These are phyloP conservation scores for Lenwebbia sp. DNA, from an alignment of 345 rosid species.

Conservation along the genomic window DNA sequence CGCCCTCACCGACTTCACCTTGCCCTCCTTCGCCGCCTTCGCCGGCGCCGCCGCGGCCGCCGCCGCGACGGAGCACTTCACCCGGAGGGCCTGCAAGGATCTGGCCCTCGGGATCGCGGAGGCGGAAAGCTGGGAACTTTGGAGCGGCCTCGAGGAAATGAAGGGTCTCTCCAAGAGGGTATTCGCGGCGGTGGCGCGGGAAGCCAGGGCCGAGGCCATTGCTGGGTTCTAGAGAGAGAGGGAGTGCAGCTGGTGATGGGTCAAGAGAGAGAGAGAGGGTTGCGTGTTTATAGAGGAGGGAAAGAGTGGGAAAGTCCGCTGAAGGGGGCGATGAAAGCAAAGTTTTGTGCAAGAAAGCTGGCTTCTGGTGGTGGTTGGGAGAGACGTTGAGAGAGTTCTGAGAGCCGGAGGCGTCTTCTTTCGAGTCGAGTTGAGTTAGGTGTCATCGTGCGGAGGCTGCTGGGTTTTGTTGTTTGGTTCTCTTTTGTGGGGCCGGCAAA, in stretches of 20 bases:
- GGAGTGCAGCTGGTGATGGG: background rate
- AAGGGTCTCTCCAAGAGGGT: conserved; percentile 6
- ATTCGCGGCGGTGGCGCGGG: background rate
- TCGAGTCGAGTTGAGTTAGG: background rate
- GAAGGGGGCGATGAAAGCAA: background rate
- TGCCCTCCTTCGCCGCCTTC: conserved; percentile 23
- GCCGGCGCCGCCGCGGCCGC: conserved; percentile 16
- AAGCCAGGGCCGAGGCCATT: conserved; percentile 49
- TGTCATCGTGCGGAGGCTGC: background rate
- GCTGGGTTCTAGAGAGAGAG: background rate
- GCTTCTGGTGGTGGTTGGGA: background rate
- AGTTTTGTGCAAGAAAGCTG: background rate
- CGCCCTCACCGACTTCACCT: conserved; percentile 72
- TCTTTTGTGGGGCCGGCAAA: background rate
- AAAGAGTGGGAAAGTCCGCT: conserved; percentile 10
- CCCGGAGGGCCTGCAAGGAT: background rate
- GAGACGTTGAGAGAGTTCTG: background rate
- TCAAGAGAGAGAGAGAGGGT: background rate
- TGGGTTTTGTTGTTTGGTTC: background rate
- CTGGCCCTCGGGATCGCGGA: background rate
- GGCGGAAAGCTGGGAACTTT: conserved; percentile 8
- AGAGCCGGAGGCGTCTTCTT: background rate
- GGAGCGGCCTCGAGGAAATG: conserved; percentile 18
- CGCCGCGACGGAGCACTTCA: conserved; percentile 42
- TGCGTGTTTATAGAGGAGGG: background rate